phyloP scores from a whole-genome alignment of 75 land plant genomes.

The Isoetes taiwanensis region DNA sequence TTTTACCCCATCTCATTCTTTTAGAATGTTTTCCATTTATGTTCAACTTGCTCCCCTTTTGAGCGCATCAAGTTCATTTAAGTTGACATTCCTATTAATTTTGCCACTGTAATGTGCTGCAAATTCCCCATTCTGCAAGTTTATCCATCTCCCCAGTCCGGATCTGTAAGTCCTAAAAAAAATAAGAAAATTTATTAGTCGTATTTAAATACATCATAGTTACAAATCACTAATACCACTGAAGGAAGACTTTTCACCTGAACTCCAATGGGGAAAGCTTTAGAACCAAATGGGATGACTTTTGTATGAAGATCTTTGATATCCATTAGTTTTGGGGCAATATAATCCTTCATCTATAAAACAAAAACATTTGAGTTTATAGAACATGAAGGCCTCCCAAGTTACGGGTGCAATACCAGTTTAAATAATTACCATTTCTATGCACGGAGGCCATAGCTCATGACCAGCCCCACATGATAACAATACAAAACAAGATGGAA shows the following conservation, averaged over 20 bases:
- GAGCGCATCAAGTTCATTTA: too few relatives aligned
- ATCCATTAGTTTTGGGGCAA: slow-evolving; percentile 97
- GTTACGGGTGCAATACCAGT: not conserved
- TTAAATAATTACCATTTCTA: slow-evolving; percentile 49
- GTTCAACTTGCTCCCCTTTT: slow-evolving; percentile 25
- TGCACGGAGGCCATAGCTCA: slow-evolving; percentile 93
- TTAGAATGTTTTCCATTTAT: not conserved
- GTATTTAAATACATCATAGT: too few relatives aligned
- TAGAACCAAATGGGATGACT: slow-evolving; percentile 88
- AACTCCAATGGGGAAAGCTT: slow-evolving; percentile 83
- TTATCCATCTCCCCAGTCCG: slow-evolving; percentile 92
- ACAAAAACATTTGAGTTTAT: not conserved
- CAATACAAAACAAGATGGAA: slow-evolving; percentile 30
- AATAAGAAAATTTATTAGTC: too few relatives aligned
- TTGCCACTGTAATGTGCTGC: slow-evolving; percentile 91
- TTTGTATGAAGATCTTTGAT: slow-evolving; percentile 93
- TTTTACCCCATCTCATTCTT: slow-evolving; percentile 15
- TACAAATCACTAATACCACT: too few relatives aligned
- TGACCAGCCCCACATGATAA: slow-evolving; percentile 89
- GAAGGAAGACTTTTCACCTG: too few relatives aligned
- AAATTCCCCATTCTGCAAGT: slow-evolving; percentile 85
- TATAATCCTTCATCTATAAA: slow-evolving; percentile 89
- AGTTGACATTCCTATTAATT: too few relatives aligned
- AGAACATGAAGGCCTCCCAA: too few relatives aligned
- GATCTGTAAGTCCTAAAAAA: slow-evolving; percentile 34